Percentiles rank a stretch among this genome's conserved stretches.
These are phyloP conservation scores for Pseudotulostoma volvatum DNA, from an alignment of 495 filamentous ascomycete genomes.

Conservation along the genomic window DNA sequence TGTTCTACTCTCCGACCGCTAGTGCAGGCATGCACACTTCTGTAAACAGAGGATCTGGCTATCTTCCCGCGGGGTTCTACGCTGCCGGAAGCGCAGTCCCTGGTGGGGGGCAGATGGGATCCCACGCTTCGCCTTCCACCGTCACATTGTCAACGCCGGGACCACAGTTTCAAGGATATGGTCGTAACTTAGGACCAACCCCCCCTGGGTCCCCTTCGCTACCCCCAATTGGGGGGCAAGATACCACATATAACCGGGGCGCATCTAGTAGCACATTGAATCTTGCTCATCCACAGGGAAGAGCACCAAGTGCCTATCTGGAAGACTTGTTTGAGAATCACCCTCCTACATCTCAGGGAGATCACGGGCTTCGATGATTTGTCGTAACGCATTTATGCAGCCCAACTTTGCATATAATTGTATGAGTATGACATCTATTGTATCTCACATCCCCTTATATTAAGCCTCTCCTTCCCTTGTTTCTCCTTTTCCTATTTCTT, in stretches of 20 bases:
- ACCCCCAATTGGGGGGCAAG: constrained; percentile 21
- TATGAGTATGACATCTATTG: too few relatives aligned
- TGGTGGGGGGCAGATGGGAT: constrained; percentile 16
- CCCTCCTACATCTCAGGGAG: constrained; percentile 7
- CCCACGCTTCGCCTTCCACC: not conserved
- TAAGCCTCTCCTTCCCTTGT: too few relatives aligned
- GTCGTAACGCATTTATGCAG: too few relatives aligned
- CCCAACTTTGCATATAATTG: too few relatives aligned
- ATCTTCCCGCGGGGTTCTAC: constrained; percentile 89
- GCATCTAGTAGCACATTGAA: constrained; percentile 57
- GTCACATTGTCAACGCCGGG: too few relatives aligned
- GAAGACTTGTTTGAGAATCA: constrained; percentile 81
- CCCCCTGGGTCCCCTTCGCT: constrained; percentile 55
- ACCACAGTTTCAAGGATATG: constrained; percentile 26
- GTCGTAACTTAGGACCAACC: constrained; percentile 33
- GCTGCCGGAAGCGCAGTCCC: constrained; percentile 45
- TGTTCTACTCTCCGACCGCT: constrained; percentile 94
- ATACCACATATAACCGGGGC: constrained; percentile 18
- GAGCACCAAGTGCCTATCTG: constrained; percentile 81
- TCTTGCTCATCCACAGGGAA: constrained; percentile 43
- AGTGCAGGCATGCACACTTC: constrained; percentile 26
- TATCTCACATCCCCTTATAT: too few relatives aligned
- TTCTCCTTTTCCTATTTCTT: too few relatives aligned
- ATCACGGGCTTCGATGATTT: not conserved
- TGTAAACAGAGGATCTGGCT: constrained; percentile 45